A percentile compares a stretch with the other conserved stretches of the same genome.
Conservation (phyloP, 129 eudicot species). For the Flaveria robusta region DNA sequence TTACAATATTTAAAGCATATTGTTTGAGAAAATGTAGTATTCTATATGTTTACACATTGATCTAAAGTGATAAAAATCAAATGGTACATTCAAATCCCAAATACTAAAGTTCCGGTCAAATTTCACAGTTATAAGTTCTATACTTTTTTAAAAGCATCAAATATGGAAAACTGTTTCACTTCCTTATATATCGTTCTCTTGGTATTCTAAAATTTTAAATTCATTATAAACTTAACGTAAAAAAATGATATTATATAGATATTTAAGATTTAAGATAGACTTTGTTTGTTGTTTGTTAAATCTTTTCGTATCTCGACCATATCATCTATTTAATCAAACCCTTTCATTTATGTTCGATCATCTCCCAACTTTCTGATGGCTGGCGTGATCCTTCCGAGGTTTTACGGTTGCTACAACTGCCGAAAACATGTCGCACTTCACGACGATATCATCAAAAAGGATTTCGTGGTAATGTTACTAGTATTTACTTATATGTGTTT, state of each 20-base stretch:
- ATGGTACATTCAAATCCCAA: neutral
- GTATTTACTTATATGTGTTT: too few species aligned
- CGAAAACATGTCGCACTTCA: slow-evolving; percentile 50
- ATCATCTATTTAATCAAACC: neutral
- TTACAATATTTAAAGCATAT: too few species aligned
- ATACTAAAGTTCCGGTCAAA: too few species aligned
- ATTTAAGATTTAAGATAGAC: neutral
- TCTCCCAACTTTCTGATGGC: slow-evolving; percentile 38
- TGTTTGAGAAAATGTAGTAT: too few species aligned
- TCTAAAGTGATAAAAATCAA: too few species aligned
- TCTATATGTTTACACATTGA: too few species aligned
- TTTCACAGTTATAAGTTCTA: too few species aligned
- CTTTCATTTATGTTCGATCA: slow-evolving; percentile 13
- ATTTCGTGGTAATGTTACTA: slow-evolving; percentile 43
- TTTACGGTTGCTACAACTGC: slow-evolving; percentile 58
- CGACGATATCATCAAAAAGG: slow-evolving; percentile 52
- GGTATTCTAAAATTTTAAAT: neutral
- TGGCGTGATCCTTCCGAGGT: slow-evolving; percentile 44
- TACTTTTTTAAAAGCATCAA: neutral
- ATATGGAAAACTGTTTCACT: neutral
- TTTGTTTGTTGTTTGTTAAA: slow-evolving; percentile 17
- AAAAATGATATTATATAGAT: neutral
- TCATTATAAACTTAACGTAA: neutral
- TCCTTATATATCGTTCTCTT: slow-evolving; percentile 13
- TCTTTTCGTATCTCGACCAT: neutral